Percentiles rank a stretch among this genome's conserved stretches.
phyloP scores from a whole-genome alignment of 768 basidiomycete genomes.

The Pholiota molesta region DNA sequence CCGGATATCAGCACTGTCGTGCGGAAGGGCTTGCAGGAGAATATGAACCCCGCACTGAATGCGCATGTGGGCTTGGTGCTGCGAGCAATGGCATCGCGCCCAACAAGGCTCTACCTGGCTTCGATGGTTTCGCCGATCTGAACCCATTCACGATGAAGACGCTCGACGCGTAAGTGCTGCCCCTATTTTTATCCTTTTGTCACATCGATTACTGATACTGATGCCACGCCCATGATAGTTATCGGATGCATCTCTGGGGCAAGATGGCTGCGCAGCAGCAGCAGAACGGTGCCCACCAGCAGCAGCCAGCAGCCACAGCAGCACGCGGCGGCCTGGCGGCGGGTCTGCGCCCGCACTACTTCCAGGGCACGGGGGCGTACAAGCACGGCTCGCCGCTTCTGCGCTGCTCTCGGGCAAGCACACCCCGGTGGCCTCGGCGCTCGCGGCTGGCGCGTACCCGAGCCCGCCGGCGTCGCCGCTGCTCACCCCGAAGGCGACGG shows the following conservation, averaged over 20 bases:
- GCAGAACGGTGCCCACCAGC: constrained; percentile 29
- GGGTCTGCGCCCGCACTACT: constrained; percentile 43
- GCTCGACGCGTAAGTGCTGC: constrained; percentile 68
- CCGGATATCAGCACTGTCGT: constrained; percentile 56
- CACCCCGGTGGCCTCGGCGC: constrained; percentile 12
- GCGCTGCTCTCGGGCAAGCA: constrained; percentile 53
- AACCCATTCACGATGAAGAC: constrained; percentile 89
- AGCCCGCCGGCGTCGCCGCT: constrained; percentile 49
- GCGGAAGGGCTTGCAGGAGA: constrained; percentile 58
- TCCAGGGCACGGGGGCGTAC: constrained; percentile 20
- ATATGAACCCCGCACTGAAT: constrained; percentile 79
- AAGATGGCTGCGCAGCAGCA: constrained; percentile 82
- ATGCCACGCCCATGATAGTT: constrained; percentile 35
- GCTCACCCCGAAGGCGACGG: constrained; percentile 29
- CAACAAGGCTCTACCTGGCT: constrained; percentile 42
- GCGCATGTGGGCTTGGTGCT: constrained; percentile 19
- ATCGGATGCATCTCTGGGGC: constrained; percentile 92
- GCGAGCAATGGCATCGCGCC: constrained; percentile 13
- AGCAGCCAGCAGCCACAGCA: constrained; percentile 25
- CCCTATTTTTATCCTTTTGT: constrained; percentile 10
- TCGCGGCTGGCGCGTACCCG: constrained; percentile 33
- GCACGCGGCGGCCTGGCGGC: constrained; percentile 40
- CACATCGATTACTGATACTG: constrained; percentile 12
- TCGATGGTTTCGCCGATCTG: constrained; percentile 78
- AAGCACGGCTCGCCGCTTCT: constrained; percentile 28